Conservation (phyloP, 2,329 filamentous ascomycete genomes). For the Exophiala phaeomuriformis region DNA sequence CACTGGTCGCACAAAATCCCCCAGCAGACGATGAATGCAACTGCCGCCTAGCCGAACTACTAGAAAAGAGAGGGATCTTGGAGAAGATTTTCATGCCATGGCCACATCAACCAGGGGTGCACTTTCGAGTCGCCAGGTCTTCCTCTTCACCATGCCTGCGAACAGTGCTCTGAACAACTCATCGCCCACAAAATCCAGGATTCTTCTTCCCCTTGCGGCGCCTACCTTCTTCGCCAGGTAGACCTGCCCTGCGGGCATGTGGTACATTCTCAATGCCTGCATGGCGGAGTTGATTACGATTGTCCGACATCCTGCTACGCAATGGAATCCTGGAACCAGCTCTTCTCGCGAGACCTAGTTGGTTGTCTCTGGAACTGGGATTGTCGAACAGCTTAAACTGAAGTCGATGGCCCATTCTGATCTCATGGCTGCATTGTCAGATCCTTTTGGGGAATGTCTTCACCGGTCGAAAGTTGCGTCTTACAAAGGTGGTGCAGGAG, state of each 20-base stretch:
- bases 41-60: slow-evolving; percentile 8
- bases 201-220: not conserved
- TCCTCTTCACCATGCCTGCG: not conserved
- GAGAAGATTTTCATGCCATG: slow-evolving; percentile 3
- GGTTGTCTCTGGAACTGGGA: slow-evolving; percentile 3
- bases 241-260: slow-evolving; percentile 7
- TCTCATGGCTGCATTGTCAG: slow-evolving; percentile 1
- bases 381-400: slow-evolving; percentile 1
- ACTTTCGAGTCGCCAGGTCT: not conserved
- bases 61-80: slow-evolving; percentile 6
- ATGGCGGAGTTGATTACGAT: not conserved
- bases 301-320: slow-evolving; percentile 6
- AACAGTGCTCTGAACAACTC: slow-evolving; percentile 3
- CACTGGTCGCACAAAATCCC: not conserved
- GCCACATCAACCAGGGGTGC: not conserved
- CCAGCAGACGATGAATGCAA: slow-evolving; percentile 1
- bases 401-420: not conserved
- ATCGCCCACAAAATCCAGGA: not conserved
- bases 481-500: slow-evolving; percentile 5
- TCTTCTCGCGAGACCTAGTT: not conserved
- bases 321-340: not conserved
- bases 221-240: not conserved
- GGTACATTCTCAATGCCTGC: slow-evolving; percentile 5
- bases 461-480: slow-evolving; percentile 1
- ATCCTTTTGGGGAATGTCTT: slow-evolving; percentile 4